Evolutionary conservation across 208 protist species (phyloP).

Genomic region (Leishmania aethiopica): DNA sequence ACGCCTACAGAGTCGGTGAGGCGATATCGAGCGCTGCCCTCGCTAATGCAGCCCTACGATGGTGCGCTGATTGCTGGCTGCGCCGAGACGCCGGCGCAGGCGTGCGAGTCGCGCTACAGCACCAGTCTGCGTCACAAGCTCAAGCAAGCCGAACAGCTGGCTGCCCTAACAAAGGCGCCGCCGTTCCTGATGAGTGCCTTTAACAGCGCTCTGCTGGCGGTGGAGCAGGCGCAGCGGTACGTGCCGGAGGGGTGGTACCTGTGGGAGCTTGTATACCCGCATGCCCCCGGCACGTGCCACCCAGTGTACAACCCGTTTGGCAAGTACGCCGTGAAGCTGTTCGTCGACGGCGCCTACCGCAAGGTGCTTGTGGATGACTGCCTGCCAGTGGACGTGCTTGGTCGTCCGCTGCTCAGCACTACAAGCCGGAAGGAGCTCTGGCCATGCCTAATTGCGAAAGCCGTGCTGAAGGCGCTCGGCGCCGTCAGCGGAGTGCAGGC

Average conservation of each 20-base stretch:
- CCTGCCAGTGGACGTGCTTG: constrained; percentile 84
- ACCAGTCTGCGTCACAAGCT: constrained; percentile 80
- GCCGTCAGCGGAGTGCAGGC: constrained; percentile 33
- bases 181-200: constrained; percentile 92
- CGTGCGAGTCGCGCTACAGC: constrained; percentile 79
- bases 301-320: constrained; percentile 92
- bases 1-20: constrained; percentile 36
- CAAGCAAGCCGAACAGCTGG: constrained; percentile 65
- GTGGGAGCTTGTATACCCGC: constrained; percentile 91
- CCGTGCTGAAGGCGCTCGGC: constrained; percentile 70
- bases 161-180: constrained; percentile 58
- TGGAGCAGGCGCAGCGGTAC: constrained; percentile 63
- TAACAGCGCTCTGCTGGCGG: constrained; percentile 77
- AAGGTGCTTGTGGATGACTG: constrained; percentile 87
- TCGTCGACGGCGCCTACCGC: constrained; percentile 82
- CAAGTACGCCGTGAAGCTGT: constrained; percentile 92
- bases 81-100: constrained; percentile 68
- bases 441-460: constrained; percentile 87
- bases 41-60: constrained; percentile 84
- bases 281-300: constrained; percentile 77
- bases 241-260: constrained; percentile 69
- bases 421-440: constrained; percentile 84
- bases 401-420: constrained; percentile 71
- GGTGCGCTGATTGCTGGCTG: constrained; percentile 57
- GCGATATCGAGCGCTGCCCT: constrained; percentile 64